Conservation (phyloP, 768 basidiomycete genomes). For the Cystoderma amianthinum region DNA sequence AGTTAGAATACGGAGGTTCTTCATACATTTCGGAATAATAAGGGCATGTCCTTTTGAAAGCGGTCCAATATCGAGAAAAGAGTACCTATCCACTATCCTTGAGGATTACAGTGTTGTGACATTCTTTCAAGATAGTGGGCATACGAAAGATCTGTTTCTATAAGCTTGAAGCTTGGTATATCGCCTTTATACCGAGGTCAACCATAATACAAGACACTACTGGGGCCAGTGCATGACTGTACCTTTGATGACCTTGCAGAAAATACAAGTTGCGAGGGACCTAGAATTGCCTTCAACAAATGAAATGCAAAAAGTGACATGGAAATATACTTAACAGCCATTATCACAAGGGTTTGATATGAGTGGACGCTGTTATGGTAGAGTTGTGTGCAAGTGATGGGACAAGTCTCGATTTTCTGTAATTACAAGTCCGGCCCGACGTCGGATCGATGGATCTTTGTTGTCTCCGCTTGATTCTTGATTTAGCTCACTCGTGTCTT, state of each 20-base stretch:
- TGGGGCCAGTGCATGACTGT: constrained; percentile 3
- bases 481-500: no score
- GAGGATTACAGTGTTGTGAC: not conserved
- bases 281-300: constrained; percentile 20
- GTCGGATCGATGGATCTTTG: no score
- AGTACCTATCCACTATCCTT: constrained; percentile 38
- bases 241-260: constrained; percentile 96
- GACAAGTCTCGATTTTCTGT: no score
- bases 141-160: constrained; percentile 69
- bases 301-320: not conserved
- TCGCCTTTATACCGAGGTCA: constrained; percentile 47
- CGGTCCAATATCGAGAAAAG: constrained; percentile 93
- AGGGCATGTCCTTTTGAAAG: constrained; percentile 87
- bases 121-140: no score
- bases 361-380: no score
- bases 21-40: constrained; percentile 86
- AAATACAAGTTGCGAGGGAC: constrained; percentile 65
- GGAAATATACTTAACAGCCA: constrained; percentile 29
- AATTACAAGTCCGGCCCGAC: no score
- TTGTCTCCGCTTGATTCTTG: no score
- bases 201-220: not conserved
- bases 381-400: no score
- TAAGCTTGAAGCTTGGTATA: constrained; percentile 82
- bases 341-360: no score
- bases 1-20: not conserved